Percentiles rank a stretch among this genome's conserved stretches.
Conservation (phyloP, 345 rosid species). For the Lenwebbia sp. region DNA sequence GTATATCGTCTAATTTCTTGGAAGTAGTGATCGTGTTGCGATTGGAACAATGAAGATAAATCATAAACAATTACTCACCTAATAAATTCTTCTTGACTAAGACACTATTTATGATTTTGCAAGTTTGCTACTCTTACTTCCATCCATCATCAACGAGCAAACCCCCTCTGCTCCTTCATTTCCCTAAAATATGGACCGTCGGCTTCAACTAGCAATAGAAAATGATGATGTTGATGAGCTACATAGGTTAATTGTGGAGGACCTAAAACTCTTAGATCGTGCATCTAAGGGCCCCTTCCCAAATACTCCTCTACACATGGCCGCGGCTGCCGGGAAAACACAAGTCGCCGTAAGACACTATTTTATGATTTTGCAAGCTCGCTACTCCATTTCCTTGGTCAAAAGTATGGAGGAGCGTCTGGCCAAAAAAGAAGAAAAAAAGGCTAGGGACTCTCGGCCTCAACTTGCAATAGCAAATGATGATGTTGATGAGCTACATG, state of each 20-base stretch:
- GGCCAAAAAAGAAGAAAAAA: too few species aligned
- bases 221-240: neutral
- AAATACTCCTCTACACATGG: neutral
- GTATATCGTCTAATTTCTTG: too few species aligned
- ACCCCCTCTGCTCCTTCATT: neutral
- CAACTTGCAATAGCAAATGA: too few species aligned
- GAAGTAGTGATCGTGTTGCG: too few species aligned
- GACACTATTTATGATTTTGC: neutral
- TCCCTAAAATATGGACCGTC: neutral
- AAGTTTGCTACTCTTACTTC: neutral
- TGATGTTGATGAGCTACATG: too few species aligned
- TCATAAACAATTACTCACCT: too few species aligned
- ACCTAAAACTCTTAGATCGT: neutral
- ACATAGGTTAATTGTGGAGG: neutral
- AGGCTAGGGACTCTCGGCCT: too few species aligned
- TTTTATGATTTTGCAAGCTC: too few species aligned
- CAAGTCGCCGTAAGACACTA: neutral
- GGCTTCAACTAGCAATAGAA: neutral
- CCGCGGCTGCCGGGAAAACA: neutral
- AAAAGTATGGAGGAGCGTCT: too few species aligned
- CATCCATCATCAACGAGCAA: neutral
- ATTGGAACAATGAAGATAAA: too few species aligned
- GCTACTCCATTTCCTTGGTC: too few species aligned
- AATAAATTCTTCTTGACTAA: too few species aligned
- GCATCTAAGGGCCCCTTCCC: neutral